phyloP scores from a whole-genome alignment of 345 rosid species.

The Moricandia arvensis region DNA sequence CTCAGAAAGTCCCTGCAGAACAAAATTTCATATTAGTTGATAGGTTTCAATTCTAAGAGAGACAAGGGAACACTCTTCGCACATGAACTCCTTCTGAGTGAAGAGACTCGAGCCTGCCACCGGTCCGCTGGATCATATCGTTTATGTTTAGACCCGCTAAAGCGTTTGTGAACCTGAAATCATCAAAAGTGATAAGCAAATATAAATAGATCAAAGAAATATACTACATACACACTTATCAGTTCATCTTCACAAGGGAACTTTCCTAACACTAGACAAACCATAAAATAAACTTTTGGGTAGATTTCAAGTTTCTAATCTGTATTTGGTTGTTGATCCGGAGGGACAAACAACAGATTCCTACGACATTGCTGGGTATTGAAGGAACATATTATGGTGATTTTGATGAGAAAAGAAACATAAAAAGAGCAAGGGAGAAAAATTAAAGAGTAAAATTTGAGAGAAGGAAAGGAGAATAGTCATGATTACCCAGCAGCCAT shows the following conservation, averaged over 20 bases:
- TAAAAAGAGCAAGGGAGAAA: neutral
- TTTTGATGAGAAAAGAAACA: neutral
- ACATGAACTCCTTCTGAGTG: slow-evolving; percentile 99
- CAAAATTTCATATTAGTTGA: slow-evolving; percentile 19
- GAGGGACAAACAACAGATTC: neutral
- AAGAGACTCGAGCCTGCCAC: slow-evolving; percentile 82
- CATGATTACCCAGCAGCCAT: slow-evolving; percentile 88
- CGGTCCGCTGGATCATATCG: slow-evolving; percentile 80
- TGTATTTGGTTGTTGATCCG: neutral
- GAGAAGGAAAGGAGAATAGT: slow-evolving; percentile 9
- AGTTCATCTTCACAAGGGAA: neutral
- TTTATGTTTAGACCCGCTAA: slow-evolving; percentile 57
- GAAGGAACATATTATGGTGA: neutral
- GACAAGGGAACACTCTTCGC: slow-evolving; percentile 36
- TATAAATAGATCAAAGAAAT: neutral
- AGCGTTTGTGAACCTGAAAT: slow-evolving; percentile 76
- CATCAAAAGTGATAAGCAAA: neutral
- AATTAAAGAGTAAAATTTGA: neutral
- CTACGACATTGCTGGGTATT: neutral
- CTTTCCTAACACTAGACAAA: neutral
- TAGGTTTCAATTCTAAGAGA: neutral
- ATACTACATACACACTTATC: neutral
- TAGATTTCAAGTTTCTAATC: neutral
- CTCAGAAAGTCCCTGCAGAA: slow-evolving; percentile 89
- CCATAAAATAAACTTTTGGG: neutral